phyloP scores from a whole-genome alignment of 148 eudicot genomes.

The Linanthus parryae region DNA sequence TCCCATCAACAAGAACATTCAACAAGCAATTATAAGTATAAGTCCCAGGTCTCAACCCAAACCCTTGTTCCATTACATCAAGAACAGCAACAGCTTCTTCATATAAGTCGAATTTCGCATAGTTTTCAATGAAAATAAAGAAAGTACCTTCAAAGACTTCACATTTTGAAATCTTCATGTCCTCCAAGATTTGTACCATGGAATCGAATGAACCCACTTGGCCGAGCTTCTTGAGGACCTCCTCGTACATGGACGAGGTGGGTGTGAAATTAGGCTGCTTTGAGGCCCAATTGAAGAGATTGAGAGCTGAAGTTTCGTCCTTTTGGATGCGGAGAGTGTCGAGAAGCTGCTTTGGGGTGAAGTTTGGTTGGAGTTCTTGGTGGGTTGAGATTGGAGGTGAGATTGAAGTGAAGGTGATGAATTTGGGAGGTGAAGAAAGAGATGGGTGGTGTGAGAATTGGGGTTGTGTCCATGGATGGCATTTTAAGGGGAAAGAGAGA shows the following conservation, averaged over 20 bases:
- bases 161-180: constrained; percentile 46
- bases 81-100: constrained; percentile 78
- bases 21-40: constrained; percentile 56
- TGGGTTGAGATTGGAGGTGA: constrained; percentile 22
- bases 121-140: constrained; percentile 69
- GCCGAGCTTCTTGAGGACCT: constrained; percentile 61
- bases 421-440: constrained; percentile 13
- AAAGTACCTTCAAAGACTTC: constrained; percentile 57
- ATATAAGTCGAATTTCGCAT: constrained; percentile 43
- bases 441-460: constrained; percentile 12
- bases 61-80: constrained; percentile 64
- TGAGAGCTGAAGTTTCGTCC: constrained; percentile 56
- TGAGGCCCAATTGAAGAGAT: constrained; percentile 78
- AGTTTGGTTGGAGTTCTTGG: constrained; percentile 37
- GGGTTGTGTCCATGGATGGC: constrained; percentile 24
- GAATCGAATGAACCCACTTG: constrained; percentile 60
- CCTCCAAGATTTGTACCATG: constrained; percentile 50
- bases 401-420: constrained; percentile 15
- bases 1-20: constrained; percentile 91
- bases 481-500: constrained; percentile 34
- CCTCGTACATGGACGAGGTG: constrained; percentile 56
- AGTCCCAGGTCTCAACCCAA: constrained; percentile 52
- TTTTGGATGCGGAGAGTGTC: constrained; percentile 47
- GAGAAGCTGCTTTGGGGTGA: constrained; percentile 55
- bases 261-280: constrained; percentile 74